A percentile compares a stretch with the other conserved stretches of the same genome.
Evolutionary conservation across 2,329 filamentous ascomycete species (phyloP).

Genomic region (Fusarium camptoceras): DNA sequence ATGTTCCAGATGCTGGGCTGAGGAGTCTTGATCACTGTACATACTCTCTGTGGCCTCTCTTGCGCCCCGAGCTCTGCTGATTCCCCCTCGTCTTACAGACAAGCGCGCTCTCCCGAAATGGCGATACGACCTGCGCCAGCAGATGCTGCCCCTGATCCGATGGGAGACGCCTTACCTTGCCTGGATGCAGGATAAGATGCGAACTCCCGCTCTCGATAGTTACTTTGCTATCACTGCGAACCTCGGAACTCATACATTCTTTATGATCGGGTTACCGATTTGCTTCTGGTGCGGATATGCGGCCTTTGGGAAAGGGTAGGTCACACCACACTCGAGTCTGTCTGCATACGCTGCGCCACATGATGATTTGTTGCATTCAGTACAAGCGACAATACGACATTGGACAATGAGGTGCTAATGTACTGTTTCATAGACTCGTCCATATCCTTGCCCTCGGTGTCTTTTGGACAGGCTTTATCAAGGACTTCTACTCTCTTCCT

Average conservation of each 20-base stretch:
- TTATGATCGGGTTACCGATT: slow-evolving; percentile 94
- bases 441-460: slow-evolving; percentile 83
- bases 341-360: slow-evolving; percentile 26
- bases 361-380: not conserved
- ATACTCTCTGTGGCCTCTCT: not conserved
- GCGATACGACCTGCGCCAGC: slow-evolving; percentile 87
- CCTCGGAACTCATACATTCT: slow-evolving; percentile 97
- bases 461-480: slow-evolving; percentile 91
- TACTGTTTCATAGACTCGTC: slow-evolving; percentile 64
- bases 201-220: slow-evolving; percentile 87
- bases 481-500: slow-evolving; percentile 92
- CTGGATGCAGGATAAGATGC: slow-evolving; percentile 81
- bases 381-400: not conserved
- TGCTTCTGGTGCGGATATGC: slow-evolving; percentile 97
- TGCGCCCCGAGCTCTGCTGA: slow-evolving; percentile 21
- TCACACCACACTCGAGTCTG: slow-evolving; percentile 37
- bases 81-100: slow-evolving; percentile 63
- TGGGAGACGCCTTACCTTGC: slow-evolving; percentile 97
- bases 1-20: slow-evolving; percentile 76
- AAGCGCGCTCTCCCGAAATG: slow-evolving; percentile 85
- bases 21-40: slow-evolving; percentile 83
- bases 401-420: slow-evolving; percentile 33
- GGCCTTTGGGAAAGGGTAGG: slow-evolving; percentile 86
- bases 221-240: slow-evolving; percentile 98
- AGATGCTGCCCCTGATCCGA: slow-evolving; percentile 85